Evolutionary conservation across 768 basidiomycete species (phyloP).

Genomic region (Tricholoma saponaceum): DNA sequence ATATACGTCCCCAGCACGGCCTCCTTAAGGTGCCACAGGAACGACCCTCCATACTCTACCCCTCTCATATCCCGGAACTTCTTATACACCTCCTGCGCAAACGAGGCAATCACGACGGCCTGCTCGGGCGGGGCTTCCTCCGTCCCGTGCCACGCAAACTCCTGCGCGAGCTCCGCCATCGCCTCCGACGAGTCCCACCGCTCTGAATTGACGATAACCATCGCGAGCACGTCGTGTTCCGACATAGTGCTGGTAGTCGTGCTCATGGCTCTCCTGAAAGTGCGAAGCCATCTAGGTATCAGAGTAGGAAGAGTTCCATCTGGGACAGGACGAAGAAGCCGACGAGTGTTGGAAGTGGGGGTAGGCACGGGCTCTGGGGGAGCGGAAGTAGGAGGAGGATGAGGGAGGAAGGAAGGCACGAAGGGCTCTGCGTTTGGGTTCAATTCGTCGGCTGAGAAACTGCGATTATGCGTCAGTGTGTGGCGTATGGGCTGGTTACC

Average conservation of each 20-base stretch:
- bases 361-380: neutral
- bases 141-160: constrained; percentile 12
- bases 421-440: constrained; percentile 3
- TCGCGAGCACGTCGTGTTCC: constrained; percentile 9
- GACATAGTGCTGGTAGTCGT: neutral
- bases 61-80: constrained; percentile 10
- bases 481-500: neutral
- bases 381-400: neutral
- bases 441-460: neutral
- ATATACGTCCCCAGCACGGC: constrained; percentile 13
- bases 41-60: constrained; percentile 8
- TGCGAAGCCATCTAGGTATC: constrained; percentile 13
- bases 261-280: constrained; percentile 6
- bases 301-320: constrained; percentile 4
- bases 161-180: constrained; percentile 15
- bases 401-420: constrained; percentile 7
- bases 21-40: constrained; percentile 16
- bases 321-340: constrained; percentile 10
- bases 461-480: neutral
- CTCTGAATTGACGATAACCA: constrained; percentile 9
- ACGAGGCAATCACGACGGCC: constrained; percentile 4
- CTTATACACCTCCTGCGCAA: constrained; percentile 8
- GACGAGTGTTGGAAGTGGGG: constrained; percentile 2
- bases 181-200: constrained; percentile 9
- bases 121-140: constrained; percentile 7